phyloP scores from a whole-genome alignment of 306 rosid species.

The Benincasa hispida region DNA sequence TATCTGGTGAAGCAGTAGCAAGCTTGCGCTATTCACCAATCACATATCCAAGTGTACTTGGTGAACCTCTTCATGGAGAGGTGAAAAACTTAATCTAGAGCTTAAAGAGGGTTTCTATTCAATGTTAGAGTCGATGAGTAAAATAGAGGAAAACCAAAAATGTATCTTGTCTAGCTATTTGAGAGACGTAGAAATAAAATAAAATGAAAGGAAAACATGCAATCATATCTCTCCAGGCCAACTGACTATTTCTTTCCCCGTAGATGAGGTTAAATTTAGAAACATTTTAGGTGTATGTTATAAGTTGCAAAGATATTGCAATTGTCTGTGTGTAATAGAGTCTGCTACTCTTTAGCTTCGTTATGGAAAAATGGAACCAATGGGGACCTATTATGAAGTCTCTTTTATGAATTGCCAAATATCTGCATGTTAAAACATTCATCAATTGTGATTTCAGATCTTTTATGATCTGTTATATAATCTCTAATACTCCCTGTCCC shows the following conservation, averaged over 20 bases:
- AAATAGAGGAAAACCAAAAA: background rate
- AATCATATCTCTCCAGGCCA: background rate
- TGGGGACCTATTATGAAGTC: background rate
- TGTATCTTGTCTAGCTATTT: background rate
- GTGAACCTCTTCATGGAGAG: slow-evolving; percentile 98
- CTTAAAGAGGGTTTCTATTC: background rate
- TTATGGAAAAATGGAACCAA: background rate
- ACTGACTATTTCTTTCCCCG: background rate
- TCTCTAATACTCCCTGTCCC: background rate
- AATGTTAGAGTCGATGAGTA: background rate
- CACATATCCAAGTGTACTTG: slow-evolving; percentile 90
- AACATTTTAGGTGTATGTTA: background rate
- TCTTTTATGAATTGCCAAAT: background rate
- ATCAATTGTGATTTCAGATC: background rate
- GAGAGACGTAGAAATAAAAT: background rate
- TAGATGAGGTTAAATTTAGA: background rate
- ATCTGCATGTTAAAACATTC: background rate
- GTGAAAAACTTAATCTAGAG: slow-evolving; percentile 32
- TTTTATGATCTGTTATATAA: background rate
- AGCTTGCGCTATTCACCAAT: slow-evolving; percentile 77
- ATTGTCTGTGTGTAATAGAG: background rate
- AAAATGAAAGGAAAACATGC: background rate
- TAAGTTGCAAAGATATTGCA: background rate
- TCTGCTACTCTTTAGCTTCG: background rate
- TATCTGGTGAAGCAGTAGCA: slow-evolving; percentile 47